Percentiles rank a stretch among this genome's conserved stretches.
phyloP scores from a whole-genome alignment of 2,329 filamentous ascomycete species.

The Cytospora mali region DNA sequence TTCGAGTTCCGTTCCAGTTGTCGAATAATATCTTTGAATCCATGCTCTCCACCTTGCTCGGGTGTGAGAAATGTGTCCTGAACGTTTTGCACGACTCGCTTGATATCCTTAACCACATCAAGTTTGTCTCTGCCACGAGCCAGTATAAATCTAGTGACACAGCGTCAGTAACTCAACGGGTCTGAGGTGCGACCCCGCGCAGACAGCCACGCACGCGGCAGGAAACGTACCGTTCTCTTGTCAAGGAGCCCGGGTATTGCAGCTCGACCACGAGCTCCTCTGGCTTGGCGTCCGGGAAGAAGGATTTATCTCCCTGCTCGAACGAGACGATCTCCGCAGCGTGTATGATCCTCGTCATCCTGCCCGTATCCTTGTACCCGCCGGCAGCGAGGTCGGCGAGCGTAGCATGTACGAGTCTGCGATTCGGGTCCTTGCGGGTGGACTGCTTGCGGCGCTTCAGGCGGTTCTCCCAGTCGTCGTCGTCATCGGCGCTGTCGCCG shows the following conservation, averaged over 20 bases:
- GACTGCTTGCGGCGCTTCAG: constrained; percentile 52
- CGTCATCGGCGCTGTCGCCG: constrained; percentile 52
- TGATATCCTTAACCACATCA: constrained; percentile 74
- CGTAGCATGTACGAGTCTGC: constrained; percentile 48
- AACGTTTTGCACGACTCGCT: constrained; percentile 68
- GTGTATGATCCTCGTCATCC: constrained; percentile 56
- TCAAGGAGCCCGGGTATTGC: constrained; percentile 74
- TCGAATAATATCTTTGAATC: constrained; percentile 74
- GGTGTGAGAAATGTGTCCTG: constrained; percentile 77
- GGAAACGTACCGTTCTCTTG: constrained; percentile 37
- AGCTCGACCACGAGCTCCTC: constrained; percentile 66
- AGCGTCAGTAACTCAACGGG: constrained; percentile 22
- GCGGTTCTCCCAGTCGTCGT: constrained; percentile 52
- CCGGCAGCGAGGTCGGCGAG: constrained; percentile 28
- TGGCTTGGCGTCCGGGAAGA: constrained; percentile 48
- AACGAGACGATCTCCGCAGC: constrained; percentile 59
- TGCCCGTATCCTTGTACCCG: constrained; percentile 39
- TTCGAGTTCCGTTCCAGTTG: constrained; percentile 74
- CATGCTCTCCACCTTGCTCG: constrained; percentile 56
- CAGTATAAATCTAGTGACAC: constrained; percentile 63
- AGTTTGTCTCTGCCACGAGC: constrained; percentile 79
- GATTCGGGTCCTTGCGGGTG: constrained; percentile 47
- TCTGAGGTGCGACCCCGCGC: background rate
- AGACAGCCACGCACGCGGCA: background rate
- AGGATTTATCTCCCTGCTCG: constrained; percentile 53